Percentiles rank a stretch among this genome's conserved stretches.
phyloP scores from a whole-genome alignment of 805 yeast genomes.

The Danielia reshetovae region DNA sequence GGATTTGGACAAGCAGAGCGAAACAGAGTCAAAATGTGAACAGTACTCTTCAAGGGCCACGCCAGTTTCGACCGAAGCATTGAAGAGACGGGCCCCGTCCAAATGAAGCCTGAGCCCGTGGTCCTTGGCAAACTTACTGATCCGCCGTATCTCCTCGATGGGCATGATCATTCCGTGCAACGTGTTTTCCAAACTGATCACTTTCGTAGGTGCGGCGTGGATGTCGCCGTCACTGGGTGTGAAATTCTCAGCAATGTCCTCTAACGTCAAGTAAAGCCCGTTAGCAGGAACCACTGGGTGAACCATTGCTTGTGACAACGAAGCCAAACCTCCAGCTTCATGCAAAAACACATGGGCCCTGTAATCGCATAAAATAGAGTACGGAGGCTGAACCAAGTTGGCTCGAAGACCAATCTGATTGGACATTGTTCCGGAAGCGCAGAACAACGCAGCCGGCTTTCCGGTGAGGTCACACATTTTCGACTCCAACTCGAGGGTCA shows the following conservation, averaged over 20 bases:
- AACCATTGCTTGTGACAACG: slow-evolving; percentile 89
- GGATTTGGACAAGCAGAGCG: slow-evolving; percentile 84
- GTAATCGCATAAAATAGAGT: slow-evolving; percentile 79
- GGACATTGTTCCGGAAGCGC: slow-evolving; percentile 86
- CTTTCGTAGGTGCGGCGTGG: slow-evolving; percentile 83
- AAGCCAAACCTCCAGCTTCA: slow-evolving; percentile 91
- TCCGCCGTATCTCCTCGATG: slow-evolving; percentile 66
- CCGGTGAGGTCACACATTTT: slow-evolving; percentile 69
- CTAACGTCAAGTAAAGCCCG: slow-evolving; percentile 72
- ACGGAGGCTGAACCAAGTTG: slow-evolving; percentile 76
- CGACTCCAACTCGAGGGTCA: slow-evolving; percentile 61
- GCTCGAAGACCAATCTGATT: slow-evolving; percentile 83
- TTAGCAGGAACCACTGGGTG: slow-evolving; percentile 75
- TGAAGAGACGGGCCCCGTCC: slow-evolving; percentile 96
- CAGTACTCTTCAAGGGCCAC: slow-evolving; percentile 68
- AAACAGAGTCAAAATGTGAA: slow-evolving; percentile 78
- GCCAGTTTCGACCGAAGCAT: slow-evolving; percentile 76
- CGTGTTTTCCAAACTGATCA: slow-evolving; percentile 85
- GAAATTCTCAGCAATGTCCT: slow-evolving; percentile 63
- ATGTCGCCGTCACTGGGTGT: slow-evolving; percentile 76
- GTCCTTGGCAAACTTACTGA: slow-evolving; percentile 63
- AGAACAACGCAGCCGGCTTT: slow-evolving; percentile 74
- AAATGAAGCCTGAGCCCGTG: slow-evolving; percentile 65
- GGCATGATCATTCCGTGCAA: slow-evolving; percentile 82
- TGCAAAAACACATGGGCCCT: slow-evolving; percentile 78